Base-by-base conservation (phyloP, 305 asterid genomes). In the Petunia hybrid region DNA sequence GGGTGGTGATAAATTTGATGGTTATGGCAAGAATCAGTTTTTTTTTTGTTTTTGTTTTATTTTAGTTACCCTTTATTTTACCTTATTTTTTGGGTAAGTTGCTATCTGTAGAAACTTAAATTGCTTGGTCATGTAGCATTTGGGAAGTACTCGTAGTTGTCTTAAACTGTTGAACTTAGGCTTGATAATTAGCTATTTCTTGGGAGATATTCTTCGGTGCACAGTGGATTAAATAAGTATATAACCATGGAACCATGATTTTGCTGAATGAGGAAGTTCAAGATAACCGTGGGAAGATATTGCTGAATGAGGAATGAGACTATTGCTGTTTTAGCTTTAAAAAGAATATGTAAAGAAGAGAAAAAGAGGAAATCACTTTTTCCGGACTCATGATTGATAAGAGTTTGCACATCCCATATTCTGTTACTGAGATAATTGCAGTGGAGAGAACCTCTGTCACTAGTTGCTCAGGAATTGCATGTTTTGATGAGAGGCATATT, bases 401-500 rank as follows among this genome's bases (percentile, higher is more conserved):
- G 45, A 64, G 22, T 38, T 36, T 5, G 43, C 61, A 48, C 56
- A 9, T 51, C 56, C 56, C 10, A 9, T 13, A 8, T 51, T 51
- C 10, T 9, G 56, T 51, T 9, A 51, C 13, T 51, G 56, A 51
- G 14, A 51, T 51, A 51, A 8, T 51, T 51, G 56, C 56, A 57
- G 61, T 45, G 41, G 5, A 45, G 16, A 70, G 22, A 53, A 53
- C 57, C 48, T 10, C 62, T 48, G 31, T 10, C 35, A 55, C 36
- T 51, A 3, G 62, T 71, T 35, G 31, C 6, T 70, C 35, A 12
- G 45, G 46, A 22, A 61, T 48, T 73, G 78, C 78, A 36, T 51
- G 46, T 51, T 73, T 51, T 48, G 78, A 73, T 73, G 36, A 73
- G 46, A 73, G 60, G 63, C 62, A 51, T 73, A 36, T 51, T 73